These are phyloP conservation scores for Pelargonium nanum DNA, from an alignment of 345 rosid species.

Conservation along the genomic window DNA sequence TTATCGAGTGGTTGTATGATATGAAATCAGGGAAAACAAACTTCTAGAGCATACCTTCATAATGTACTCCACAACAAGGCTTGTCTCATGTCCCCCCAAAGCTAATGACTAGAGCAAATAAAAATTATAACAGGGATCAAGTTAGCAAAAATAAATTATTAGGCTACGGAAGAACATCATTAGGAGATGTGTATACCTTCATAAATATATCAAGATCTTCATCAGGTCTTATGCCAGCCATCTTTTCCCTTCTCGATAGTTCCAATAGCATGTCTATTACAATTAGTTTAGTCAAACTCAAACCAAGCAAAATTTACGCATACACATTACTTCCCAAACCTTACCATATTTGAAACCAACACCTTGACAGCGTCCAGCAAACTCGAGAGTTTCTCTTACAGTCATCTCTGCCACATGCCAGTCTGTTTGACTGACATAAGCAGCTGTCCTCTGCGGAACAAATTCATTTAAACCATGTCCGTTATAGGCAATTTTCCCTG, in stretches of 20 bases:
- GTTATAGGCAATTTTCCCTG: constrained; percentile 71
- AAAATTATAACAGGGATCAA: constrained; percentile 4
- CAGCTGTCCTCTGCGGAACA: constrained; percentile 82
- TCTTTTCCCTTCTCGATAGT: constrained; percentile 87
- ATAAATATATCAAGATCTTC: constrained; percentile 98
- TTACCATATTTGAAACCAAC: constrained; percentile 90
- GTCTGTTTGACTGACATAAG: constrained; percentile 93
- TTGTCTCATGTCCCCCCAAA: constrained; percentile 76
- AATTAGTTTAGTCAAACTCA: constrained; percentile 15
- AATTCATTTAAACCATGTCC: constrained; percentile 74
- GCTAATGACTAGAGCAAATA: constrained; percentile 57
- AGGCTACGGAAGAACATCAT: background rate
- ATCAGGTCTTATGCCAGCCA: constrained; percentile 86
- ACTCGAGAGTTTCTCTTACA: constrained; percentile 74
- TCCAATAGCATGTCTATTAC: constrained; percentile 81
- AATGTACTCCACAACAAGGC: constrained; percentile 77
- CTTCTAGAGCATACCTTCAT: constrained; percentile 67
- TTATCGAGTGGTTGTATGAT: background rate
- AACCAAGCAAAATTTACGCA: constrained; percentile 7
- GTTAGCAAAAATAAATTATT: constrained; percentile 3
- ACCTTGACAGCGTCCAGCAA: constrained; percentile 92
- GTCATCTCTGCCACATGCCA: constrained; percentile 97
- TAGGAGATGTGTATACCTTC: constrained; percentile 47
- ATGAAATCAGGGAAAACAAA: constrained; percentile 2
- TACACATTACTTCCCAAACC: constrained; percentile 12